A percentile compares a stretch with the other conserved stretches of the same genome.
phyloP scores from a whole-genome alignment of 108 stramenopile species.

The Bacterosira constricta region DNA sequence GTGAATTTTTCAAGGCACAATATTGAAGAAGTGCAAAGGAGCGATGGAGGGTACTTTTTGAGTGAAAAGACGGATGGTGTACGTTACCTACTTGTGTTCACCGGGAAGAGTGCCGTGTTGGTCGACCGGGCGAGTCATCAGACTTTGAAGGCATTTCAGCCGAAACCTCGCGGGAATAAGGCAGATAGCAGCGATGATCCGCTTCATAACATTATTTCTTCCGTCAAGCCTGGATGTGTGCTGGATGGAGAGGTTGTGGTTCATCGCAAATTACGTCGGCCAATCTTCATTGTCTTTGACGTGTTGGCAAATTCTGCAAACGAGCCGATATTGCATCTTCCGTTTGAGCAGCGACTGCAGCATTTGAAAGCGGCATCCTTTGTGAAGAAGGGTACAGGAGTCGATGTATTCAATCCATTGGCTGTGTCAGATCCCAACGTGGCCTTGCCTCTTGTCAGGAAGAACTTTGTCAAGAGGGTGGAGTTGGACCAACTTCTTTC shows the following conservation, averaged over 20 bases:
- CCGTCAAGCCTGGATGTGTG: constrained; percentile 86
- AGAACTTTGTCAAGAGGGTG: constrained; percentile 86
- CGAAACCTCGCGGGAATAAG: constrained; percentile 37
- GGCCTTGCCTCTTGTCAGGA: constrained; percentile 84
- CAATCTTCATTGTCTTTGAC: constrained; percentile 95
- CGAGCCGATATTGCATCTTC: constrained; percentile 75
- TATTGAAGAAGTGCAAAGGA: constrained; percentile 87
- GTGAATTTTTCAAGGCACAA: constrained; percentile 94
- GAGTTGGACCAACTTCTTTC: constrained; percentile 69
- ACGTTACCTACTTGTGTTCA: constrained; percentile 91
- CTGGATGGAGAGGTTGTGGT: constrained; percentile 98
- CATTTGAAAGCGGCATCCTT: constrained; percentile 77
- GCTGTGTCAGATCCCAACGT: constrained; percentile 58
- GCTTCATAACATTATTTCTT: constrained; percentile 47
- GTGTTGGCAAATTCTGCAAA: constrained; percentile 76
- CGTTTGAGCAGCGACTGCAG: constrained; percentile 81
- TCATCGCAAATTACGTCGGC: constrained; percentile 76
- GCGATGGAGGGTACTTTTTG: constrained; percentile 81
- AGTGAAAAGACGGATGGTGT: constrained; percentile 98
- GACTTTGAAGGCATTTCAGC: constrained; percentile 79
- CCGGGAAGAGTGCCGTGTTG: constrained; percentile 84
- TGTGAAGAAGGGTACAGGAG: constrained; percentile 57
- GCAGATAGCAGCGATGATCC: constrained; percentile 44
- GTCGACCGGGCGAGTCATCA: constrained; percentile 83
- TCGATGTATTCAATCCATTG: constrained; percentile 70